Evolutionary conservation across 2,329 filamentous ascomycete genomes (phyloP), one percentile per base, ranked within the genome.

Genomic region (Fusarium miscanthi): DNA sequence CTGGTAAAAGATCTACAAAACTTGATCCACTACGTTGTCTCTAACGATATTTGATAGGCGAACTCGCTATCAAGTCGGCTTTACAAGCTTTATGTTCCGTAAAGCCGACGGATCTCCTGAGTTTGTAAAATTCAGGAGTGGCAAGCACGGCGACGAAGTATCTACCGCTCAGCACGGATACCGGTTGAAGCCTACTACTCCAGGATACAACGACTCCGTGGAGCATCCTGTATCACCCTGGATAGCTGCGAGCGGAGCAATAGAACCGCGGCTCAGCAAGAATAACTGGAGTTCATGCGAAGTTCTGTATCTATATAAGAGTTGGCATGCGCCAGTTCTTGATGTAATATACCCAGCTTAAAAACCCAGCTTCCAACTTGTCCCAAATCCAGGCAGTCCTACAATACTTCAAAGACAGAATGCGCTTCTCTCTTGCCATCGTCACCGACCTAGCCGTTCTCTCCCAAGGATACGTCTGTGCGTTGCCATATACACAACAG

Each of bases 311-410:
- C 30, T 51, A 51, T 51, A 33, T 19, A 19, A 23, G 16, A n/a
- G 5, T 16, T 23, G 46, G 7, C 38, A n/a, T n/a, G 11, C 21
- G 38, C 37, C 9, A 21, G 9, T 19, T 21, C 17, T 12, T 5
- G 38, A 40, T 5, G 19, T 21, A 40, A 40, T 7, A 40, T 11
- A 8, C 10, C 8, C 30, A 11, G 30, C 8, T 31, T 31, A 12
- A 1, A 19, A 33, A 23, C 5, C 5, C 10, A n/a, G 17, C 4
- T n/a, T 3, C 8, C 25, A 17, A 31, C 8, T 3, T 8, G 8
- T 31, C 4, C 9, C 5, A 6, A 19, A 12, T 13, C 3, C 3
- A 2, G 7, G 2, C 2, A 12, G 12, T 8, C 19, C n/a, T 17
- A 10, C 16, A 6, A 14, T 7, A 11, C 21, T 49, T 8, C 1